Conservation (phyloP, 805 yeast species). For the Zygotorulaspora florentina region DNA sequence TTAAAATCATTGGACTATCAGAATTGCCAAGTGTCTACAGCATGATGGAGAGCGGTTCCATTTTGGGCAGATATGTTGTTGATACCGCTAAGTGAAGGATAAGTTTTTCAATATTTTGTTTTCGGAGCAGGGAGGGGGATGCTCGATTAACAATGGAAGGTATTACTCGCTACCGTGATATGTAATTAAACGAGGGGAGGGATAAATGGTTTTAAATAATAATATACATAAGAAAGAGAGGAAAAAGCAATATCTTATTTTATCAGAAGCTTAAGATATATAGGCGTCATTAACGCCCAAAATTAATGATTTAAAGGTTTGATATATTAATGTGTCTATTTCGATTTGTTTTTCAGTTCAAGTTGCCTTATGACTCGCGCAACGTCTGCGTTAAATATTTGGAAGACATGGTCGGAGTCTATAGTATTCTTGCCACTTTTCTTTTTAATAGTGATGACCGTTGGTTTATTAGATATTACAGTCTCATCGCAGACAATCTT, state of each 20-base stretch:
- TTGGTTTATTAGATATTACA: not conserved
- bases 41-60: constrained; percentile 53
- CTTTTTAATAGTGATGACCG: constrained; percentile 23
- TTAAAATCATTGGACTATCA: constrained; percentile 52
- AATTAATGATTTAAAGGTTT: too few relatives aligned
- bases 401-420: constrained; percentile 16
- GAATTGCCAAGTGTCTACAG: constrained; percentile 51
- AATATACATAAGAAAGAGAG: too few relatives aligned
- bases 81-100: constrained; percentile 50
- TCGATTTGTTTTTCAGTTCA: constrained; percentile 3
- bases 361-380: constrained; percentile 18
- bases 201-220: too few relatives aligned
- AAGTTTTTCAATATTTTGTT: not conserved
- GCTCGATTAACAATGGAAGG: not conserved
- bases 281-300: too few relatives aligned
- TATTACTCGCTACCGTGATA: too few relatives aligned
- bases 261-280: too few relatives aligned
- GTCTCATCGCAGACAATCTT: constrained; percentile 17
- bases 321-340: not conserved
- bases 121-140: not conserved
- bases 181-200: too few relatives aligned
- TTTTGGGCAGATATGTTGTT: constrained; percentile 78
- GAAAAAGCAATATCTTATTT: too few relatives aligned
- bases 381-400: constrained; percentile 24
- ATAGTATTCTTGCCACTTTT: constrained; percentile 14